Conservation (phyloP, 345 rosid species). For the Gossypium herbaceum region DNA sequence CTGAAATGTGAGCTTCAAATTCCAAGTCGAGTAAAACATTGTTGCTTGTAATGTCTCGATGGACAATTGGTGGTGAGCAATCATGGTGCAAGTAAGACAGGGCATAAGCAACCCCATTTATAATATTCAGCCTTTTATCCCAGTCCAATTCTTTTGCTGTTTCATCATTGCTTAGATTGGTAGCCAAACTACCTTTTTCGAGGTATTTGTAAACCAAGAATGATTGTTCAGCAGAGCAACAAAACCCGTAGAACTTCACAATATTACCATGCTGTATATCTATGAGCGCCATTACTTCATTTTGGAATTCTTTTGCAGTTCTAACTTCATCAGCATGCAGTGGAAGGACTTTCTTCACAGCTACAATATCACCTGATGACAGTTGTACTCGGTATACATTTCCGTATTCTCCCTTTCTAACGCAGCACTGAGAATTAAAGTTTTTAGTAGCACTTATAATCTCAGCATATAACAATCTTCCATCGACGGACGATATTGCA, state of each 20-base stretch:
- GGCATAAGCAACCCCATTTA: not conserved
- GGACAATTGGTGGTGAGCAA: not conserved
- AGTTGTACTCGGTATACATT: not conserved
- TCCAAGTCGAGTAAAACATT: slow-evolving; percentile 9
- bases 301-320: slow-evolving; percentile 10
- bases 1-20: slow-evolving; percentile 10
- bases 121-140: not conserved
- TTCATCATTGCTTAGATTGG: slow-evolving; percentile 15
- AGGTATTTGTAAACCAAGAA: slow-evolving; percentile 27
- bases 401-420: not conserved
- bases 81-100: slow-evolving; percentile 7
- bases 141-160: not conserved
- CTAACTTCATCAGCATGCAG: not conserved
- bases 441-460: not conserved
- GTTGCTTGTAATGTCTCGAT: slow-evolving; percentile 21
- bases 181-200: slow-evolving; percentile 26
- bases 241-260: slow-evolving; percentile 28
- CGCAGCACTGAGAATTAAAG: not conserved
- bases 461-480: not conserved
- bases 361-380: not conserved
- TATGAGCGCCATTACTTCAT: slow-evolving; percentile 22
- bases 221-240: not conserved
- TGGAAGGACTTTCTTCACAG: not conserved
- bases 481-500: not conserved
- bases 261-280: slow-evolving; percentile 24